Evolutionary conservation across 768 basidiomycete species (phyloP).

Genomic region (Zangia roseola): DNA sequence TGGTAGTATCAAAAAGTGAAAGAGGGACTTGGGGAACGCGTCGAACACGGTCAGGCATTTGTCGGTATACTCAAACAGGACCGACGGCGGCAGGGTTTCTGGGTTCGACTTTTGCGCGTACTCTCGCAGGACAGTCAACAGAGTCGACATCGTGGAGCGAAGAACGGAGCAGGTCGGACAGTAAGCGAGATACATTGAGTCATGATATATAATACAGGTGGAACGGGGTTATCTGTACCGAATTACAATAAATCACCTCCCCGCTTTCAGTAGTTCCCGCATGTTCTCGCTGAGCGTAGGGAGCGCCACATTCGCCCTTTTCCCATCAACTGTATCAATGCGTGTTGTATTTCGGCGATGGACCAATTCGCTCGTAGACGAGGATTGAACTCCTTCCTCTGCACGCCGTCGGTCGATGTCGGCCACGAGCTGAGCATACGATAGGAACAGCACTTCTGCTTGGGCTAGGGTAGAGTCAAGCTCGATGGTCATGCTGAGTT

Average conservation of each 20-base stretch:
- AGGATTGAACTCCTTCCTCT: slow-evolving; percentile 41
- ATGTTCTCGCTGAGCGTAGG: slow-evolving; percentile 62
- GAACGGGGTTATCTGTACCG: not conserved
- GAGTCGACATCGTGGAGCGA: slow-evolving; percentile 29
- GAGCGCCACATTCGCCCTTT: slow-evolving; percentile 35
- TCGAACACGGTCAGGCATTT: slow-evolving; percentile 69
- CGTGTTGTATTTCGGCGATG: slow-evolving; percentile 29
- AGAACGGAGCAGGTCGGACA: not conserved
- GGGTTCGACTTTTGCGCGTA: slow-evolving; percentile 57
- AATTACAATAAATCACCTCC: slow-evolving; percentile 28
- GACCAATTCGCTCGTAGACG: slow-evolving; percentile 30
- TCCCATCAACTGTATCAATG: slow-evolving; percentile 6
- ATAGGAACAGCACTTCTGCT: slow-evolving; percentile 94
- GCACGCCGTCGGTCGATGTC: slow-evolving; percentile 82
- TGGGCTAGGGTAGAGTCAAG: slow-evolving; percentile 94
- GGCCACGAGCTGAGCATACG: slow-evolving; percentile 83
- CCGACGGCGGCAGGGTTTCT: slow-evolving; percentile 51
- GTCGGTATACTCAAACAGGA: slow-evolving; percentile 56
- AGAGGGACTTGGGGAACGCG: slow-evolving; percentile 77
- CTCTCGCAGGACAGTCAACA: slow-evolving; percentile 52
- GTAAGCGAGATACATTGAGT: slow-evolving; percentile 1
- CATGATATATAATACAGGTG: slow-evolving; percentile 21
- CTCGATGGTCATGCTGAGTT: slow-evolving; percentile 95
- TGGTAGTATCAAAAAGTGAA: slow-evolving; percentile 88
- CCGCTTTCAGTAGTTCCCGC: slow-evolving; percentile 54